Conservation (phyloP, 208 protist genomes). For the Wallacemonas sp. region DNA sequence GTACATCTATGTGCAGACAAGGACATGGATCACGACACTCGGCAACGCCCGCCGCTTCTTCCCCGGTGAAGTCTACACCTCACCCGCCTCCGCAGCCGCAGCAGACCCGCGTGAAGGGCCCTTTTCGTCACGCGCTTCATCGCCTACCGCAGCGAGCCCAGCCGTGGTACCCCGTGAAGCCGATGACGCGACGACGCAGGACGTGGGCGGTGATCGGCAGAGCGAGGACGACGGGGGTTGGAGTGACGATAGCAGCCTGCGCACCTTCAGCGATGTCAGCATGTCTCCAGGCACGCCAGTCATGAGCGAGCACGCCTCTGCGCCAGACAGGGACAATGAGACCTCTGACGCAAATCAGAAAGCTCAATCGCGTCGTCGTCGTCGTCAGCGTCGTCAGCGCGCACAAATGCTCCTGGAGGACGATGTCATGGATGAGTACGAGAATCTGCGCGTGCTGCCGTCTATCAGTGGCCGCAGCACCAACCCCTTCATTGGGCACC, state of each 20-base stretch:
- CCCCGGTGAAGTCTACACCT: constrained; percentile 6
- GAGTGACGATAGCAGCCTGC: constrained; percentile 11
- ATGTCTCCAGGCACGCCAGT: background rate
- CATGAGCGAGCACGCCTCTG: no score
- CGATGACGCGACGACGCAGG: no score
- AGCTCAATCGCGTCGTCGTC: background rate
- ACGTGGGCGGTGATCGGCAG: no score
- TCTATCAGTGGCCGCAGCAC: constrained; percentile 16
- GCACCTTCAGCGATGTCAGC: constrained; percentile 16
- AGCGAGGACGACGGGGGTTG: no score
- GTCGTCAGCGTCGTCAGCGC: background rate
- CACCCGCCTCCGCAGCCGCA: background rate
- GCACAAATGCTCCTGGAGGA: constrained; percentile 18
- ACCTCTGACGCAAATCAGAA: no score
- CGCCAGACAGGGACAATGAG: no score
- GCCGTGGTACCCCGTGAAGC: no score
- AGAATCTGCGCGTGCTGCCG: constrained; percentile 27
- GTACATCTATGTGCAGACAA: constrained; percentile 50
- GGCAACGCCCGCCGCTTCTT: constrained; percentile 38
- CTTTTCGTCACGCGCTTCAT: no score
- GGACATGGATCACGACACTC: constrained; percentile 55
- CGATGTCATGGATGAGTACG: constrained; percentile 40
- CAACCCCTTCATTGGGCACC: constrained; percentile 49
- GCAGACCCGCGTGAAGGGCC: background rate
- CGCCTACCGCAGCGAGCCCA: no score